Evolutionary conservation across 108 stramenopile genomes (phyloP).

Genomic region (Skeletonema potamos): DNA sequence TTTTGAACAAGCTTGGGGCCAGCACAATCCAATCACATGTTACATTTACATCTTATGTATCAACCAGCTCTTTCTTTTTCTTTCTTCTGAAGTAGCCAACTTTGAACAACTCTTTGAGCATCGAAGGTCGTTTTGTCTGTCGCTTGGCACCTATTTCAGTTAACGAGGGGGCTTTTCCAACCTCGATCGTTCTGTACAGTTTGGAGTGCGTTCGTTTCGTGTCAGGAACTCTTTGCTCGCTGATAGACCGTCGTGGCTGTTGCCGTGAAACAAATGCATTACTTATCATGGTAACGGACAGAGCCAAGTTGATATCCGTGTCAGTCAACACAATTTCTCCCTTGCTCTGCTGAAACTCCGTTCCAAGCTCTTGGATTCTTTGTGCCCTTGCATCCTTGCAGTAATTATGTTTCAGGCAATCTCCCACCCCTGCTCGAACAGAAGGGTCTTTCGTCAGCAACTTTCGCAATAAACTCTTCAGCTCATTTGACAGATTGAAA

Average conservation of each 20-base stretch:
- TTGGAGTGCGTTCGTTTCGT: too few species aligned
- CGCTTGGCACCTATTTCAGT: background rate
- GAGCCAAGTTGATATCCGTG: background rate
- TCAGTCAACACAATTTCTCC: slow-evolving; percentile 2
- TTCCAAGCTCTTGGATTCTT: slow-evolving; percentile 40
- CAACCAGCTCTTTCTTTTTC: background rate
- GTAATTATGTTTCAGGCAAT: slow-evolving; percentile 78
- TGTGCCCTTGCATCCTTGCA: slow-evolving; percentile 54
- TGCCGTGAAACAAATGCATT: background rate
- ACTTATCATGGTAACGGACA: background rate
- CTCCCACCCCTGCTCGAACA: slow-evolving; percentile 75
- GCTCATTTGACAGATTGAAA: slow-evolving; percentile 46
- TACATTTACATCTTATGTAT: too few species aligned
- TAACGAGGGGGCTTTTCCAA: too few species aligned
- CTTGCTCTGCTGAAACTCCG: slow-evolving; percentile 4
- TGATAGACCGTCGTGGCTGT: background rate
- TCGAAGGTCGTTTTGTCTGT: background rate
- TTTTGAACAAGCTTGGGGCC: too few species aligned
- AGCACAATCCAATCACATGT: too few species aligned
- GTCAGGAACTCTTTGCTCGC: background rate
- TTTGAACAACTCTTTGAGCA: background rate
- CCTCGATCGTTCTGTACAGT: too few species aligned
- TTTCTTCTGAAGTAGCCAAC: background rate
- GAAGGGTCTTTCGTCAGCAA: slow-evolving; percentile 65
- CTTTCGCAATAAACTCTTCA: slow-evolving; percentile 55